Evolutionary conservation across 805 yeast species (phyloP).

Genomic region (Yarrowia bubula): DNA sequence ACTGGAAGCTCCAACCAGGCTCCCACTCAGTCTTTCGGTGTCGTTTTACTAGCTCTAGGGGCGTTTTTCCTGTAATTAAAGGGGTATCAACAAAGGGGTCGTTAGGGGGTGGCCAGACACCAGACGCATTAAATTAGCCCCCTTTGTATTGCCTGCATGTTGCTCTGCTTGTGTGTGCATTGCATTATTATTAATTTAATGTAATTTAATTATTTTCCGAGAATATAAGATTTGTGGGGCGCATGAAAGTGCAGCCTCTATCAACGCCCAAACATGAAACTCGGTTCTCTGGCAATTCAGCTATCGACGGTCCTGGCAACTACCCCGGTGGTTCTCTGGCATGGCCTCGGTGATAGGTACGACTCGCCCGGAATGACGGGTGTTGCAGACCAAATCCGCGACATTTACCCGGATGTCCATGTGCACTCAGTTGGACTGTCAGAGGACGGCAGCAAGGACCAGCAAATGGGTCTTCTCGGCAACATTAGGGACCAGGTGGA

Average conservation of each 20-base stretch:
- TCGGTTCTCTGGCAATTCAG: conserved; percentile 1
- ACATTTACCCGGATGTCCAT: conserved; percentile 49
- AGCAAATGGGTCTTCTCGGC: conserved; percentile 56
- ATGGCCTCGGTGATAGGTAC: conserved; percentile 77
- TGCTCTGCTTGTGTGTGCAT: no score
- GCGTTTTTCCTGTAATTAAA: background rate
- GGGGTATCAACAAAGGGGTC: no score
- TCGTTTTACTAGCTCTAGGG: background rate
- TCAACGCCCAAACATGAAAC: conserved; percentile 7
- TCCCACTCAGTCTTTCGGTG: background rate
- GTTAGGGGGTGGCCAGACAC: no score
- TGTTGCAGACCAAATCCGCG: conserved; percentile 46
- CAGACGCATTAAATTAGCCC: background rate
- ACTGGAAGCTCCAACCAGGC: conserved; percentile 4
- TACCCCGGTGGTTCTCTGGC: conserved; percentile 71
- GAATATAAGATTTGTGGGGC: background rate
- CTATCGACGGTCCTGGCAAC: conserved; percentile 16
- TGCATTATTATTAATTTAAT: no score
- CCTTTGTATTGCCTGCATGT: background rate
- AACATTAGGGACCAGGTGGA: conserved; percentile 55
- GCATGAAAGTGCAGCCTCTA: background rate
- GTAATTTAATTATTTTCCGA: no score
- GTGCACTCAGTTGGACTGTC: conserved; percentile 57
- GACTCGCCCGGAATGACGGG: conserved; percentile 57
- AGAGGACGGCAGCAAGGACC: conserved; percentile 52